phyloP scores from a whole-genome alignment of 1,284 basidiomycete species.

The Rhodotorula sp. region DNA sequence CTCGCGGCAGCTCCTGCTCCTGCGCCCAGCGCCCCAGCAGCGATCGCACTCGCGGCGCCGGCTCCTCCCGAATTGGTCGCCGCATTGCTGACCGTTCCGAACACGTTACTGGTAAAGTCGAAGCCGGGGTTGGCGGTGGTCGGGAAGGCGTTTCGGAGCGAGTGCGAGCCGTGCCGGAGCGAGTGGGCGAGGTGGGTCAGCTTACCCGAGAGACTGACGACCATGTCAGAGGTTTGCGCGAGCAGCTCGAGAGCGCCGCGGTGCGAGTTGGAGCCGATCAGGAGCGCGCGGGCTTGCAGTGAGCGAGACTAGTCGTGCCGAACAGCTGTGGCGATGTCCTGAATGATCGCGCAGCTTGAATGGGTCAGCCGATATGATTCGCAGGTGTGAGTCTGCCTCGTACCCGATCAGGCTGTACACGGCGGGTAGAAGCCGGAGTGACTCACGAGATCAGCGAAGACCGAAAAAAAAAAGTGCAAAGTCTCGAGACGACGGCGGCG shows the following conservation, averaged over 20 bases:
- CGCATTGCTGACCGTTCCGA: slow-evolving; percentile 22
- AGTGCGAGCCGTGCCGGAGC: slow-evolving; percentile 41
- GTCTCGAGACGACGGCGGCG: too few relatives aligned
- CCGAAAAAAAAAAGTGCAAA: neutral
- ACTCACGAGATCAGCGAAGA: neutral
- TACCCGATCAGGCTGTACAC: neutral
- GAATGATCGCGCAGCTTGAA: too few relatives aligned
- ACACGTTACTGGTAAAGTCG: slow-evolving; percentile 31
- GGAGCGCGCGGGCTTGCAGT: too few relatives aligned
- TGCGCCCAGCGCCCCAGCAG: slow-evolving; percentile 24
- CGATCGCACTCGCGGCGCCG: slow-evolving; percentile 10
- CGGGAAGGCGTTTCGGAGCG: slow-evolving; percentile 37
- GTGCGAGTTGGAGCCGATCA: too few relatives aligned
- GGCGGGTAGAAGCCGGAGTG: neutral
- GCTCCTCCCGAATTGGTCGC: neutral
- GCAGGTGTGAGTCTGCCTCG: neutral
- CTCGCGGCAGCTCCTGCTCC: slow-evolving; percentile 21
- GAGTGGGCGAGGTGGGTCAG: slow-evolving; percentile 42
- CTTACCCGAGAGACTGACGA: slow-evolving; percentile 39
- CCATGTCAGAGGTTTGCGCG: slow-evolving; percentile 15
- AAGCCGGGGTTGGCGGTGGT: slow-evolving; percentile 26
- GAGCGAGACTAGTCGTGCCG: neutral
- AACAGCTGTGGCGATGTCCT: neutral
- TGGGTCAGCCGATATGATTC: neutral
- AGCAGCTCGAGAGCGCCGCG: too few relatives aligned